These are phyloP conservation scores for Aspergillus mulundensis DNA, from an alignment of 495 filamentous ascomycete species.

Conservation along the genomic window DNA sequence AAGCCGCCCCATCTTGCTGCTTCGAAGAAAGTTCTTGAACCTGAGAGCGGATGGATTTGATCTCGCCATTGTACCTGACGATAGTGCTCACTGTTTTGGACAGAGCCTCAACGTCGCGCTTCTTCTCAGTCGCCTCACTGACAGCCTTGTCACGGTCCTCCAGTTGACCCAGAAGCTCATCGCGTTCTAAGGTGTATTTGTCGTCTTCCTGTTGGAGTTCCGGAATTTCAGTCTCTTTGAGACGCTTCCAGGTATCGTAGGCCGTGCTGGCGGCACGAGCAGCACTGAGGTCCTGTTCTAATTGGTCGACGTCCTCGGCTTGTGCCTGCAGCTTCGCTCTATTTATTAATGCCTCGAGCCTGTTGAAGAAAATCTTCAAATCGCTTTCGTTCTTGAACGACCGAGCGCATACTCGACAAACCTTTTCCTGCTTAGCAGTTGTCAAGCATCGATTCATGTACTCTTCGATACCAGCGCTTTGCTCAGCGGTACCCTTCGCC, in stretches of 20 bases:
- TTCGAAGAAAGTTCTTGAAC: slow-evolving; percentile 67
- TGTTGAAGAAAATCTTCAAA: slow-evolving; percentile 54
- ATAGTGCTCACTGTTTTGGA: slow-evolving; percentile 74
- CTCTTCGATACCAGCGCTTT: slow-evolving; percentile 55
- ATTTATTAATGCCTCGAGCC: slow-evolving; percentile 55
- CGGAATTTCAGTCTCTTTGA: slow-evolving; percentile 69
- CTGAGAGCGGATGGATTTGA: slow-evolving; percentile 62
- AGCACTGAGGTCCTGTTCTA: slow-evolving; percentile 51
- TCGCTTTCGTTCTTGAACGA: slow-evolving; percentile 57
- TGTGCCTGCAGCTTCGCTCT: slow-evolving; percentile 51
- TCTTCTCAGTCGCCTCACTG: slow-evolving; percentile 57
- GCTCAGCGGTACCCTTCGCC: slow-evolving; percentile 58
- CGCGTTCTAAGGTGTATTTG: slow-evolving; percentile 50
- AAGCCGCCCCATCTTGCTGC: slow-evolving; percentile 58
- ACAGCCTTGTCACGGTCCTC: slow-evolving; percentile 72
- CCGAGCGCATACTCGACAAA: slow-evolving; percentile 68
- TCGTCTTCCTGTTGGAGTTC: slow-evolving; percentile 58
- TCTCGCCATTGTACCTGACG: slow-evolving; percentile 64
- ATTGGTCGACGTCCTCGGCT: slow-evolving; percentile 46
- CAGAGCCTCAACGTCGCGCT: slow-evolving; percentile 70
- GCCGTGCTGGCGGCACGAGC: slow-evolving; percentile 58
- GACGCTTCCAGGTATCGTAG: slow-evolving; percentile 68
- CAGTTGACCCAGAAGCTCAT: slow-evolving; percentile 56
- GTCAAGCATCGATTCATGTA: slow-evolving; percentile 62
- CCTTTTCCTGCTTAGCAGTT: slow-evolving; percentile 54